These are phyloP conservation scores for Scedosporium apiospermum DNA, from an alignment of 2,329 filamentous ascomycete species.

Conservation along the genomic window DNA sequence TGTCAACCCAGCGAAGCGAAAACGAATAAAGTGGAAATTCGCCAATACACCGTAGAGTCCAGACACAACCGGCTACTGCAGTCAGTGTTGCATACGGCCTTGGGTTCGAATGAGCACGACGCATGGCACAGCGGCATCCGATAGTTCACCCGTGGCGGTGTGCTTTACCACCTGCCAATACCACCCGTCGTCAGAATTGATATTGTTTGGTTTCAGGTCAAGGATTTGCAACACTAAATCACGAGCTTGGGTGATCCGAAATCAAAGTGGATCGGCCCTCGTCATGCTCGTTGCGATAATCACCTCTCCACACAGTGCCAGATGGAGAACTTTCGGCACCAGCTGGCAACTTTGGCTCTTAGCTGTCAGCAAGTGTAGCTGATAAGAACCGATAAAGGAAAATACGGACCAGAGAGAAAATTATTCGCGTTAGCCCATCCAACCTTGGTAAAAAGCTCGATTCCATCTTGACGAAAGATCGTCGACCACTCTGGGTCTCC, in stretches of 20 bases:
- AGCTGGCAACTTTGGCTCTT: neutral
- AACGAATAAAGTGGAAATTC: neutral
- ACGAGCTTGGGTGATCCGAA: neutral
- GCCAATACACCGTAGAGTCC: neutral
- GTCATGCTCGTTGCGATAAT: neutral
- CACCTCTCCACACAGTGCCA: too few species aligned
- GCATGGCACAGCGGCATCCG: neutral
- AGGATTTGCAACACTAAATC: neutral
- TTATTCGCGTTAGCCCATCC: neutral
- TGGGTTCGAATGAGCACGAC: too few species aligned
- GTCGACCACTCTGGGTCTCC: neutral
- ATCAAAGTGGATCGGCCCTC: neutral
- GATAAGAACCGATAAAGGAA: slow-evolving; percentile 4
- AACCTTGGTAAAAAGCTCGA: neutral
- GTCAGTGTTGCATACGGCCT: too few species aligned
- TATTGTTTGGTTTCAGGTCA: slow-evolving; percentile 3
- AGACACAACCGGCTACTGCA: neutral
- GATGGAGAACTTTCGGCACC: neutral
- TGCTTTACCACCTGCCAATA: neutral
- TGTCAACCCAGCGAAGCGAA: neutral
- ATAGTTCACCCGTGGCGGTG: neutral
- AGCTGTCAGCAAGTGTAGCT: neutral
- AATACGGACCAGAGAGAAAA: neutral
- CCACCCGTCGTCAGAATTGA: neutral
- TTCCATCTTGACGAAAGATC: neutral